These are phyloP conservation scores for Ceratocystis alfenasii DNA, from an alignment of 2,329 filamentous ascomycete genomes.

Conservation along the genomic window DNA sequence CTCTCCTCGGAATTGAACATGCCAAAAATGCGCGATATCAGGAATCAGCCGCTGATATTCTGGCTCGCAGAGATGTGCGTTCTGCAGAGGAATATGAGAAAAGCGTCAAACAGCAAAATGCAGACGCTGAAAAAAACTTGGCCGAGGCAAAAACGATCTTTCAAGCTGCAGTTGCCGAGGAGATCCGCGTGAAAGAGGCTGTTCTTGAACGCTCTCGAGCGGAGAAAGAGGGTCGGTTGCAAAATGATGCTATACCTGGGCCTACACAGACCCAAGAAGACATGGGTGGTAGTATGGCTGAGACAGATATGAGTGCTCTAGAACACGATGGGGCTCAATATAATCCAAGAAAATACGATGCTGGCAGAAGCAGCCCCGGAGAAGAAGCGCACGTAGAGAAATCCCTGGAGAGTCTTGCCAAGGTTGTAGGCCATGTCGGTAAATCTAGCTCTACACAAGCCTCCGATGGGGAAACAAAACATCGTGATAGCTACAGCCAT, in stretches of 20 bases:
- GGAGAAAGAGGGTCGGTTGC: not conserved
- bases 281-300: too few species aligned
- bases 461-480: too few species aligned
- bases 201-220: not conserved
- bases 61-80: not conserved
- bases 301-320: too few species aligned
- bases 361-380: too few species aligned
- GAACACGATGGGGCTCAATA: too few species aligned
- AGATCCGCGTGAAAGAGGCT: not conserved
- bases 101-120: not conserved
- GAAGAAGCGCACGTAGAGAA: too few species aligned
- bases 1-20: not conserved
- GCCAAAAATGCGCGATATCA: not conserved
- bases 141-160: not conserved
- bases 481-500: not conserved
- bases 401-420: too few species aligned
- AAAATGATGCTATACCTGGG: not conserved
- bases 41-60: not conserved
- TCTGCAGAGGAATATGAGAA: not conserved
- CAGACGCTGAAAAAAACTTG: not conserved
- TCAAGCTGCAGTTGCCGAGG: not conserved
- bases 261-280: too few species aligned
- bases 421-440: too few species aligned
- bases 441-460: too few species aligned
- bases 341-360: too few species aligned